These are phyloP conservation scores for Massarina eburnea DNA, from an alignment of 2,329 filamentous ascomycete genomes.

Conservation along the genomic window DNA sequence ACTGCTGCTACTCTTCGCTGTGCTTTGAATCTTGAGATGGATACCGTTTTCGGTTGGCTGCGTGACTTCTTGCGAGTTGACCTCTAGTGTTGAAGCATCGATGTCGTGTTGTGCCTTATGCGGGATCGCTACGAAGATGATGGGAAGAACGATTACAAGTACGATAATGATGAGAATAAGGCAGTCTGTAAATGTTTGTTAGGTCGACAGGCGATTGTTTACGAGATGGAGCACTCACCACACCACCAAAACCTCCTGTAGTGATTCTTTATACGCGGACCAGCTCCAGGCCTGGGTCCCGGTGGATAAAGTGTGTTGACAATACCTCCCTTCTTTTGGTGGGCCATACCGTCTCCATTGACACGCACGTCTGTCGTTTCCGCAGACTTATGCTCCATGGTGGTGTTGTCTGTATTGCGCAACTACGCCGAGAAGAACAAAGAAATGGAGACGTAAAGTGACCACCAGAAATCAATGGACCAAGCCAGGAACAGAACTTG, in stretches of 20 bases:
- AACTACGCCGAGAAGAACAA: conserved; percentile 4
- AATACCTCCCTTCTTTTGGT: conserved; percentile 30
- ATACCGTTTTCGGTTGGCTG: conserved; percentile 54
- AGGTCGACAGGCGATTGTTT: neutral
- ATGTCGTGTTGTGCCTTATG: conserved; percentile 59
- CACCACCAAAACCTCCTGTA: conserved; percentile 44
- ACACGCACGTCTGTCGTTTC: neutral
- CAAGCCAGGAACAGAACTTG: conserved; percentile 7
- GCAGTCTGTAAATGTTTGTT: conserved; percentile 37
- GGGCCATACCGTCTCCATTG: conserved; percentile 4
- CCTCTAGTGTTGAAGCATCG: conserved; percentile 53
- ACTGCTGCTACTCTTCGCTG: conserved; percentile 51
- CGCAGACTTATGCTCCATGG: conserved; percentile 29
- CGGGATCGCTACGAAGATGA: conserved; percentile 62
- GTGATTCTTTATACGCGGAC: conserved; percentile 38
- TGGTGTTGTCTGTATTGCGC: conserved; percentile 7
- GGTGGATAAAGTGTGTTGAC: conserved; percentile 39
- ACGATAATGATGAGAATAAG: conserved; percentile 54
- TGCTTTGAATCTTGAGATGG: conserved; percentile 51
- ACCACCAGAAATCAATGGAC: neutral
- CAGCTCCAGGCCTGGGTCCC: conserved; percentile 32
- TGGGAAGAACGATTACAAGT: conserved; percentile 58
- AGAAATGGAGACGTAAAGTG: neutral
- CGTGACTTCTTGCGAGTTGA: conserved; percentile 54
- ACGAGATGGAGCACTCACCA: conserved; percentile 23